Conservation (phyloP, 2,329 filamentous ascomycete genomes). For the Leptosphaerulina australis region DNA sequence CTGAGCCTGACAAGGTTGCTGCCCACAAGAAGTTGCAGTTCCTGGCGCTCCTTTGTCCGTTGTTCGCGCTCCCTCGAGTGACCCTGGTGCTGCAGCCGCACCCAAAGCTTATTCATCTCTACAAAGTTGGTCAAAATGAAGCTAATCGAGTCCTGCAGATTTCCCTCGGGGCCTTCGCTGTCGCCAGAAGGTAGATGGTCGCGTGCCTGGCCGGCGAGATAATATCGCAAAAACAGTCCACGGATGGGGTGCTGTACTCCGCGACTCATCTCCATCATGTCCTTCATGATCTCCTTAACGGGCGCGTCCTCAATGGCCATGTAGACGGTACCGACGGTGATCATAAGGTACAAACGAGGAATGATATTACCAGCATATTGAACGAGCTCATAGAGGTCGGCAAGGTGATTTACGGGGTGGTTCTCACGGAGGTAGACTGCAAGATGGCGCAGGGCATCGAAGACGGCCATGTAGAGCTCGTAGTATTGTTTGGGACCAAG, state of each 20-base stretch:
- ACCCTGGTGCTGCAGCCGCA: constrained; percentile 94
- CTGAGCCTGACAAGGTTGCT: constrained; percentile 95
- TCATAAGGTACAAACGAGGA: constrained; percentile 96
- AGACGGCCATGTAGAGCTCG: constrained; percentile 98
- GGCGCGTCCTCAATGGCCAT: constrained; percentile 98
- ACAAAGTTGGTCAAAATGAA: constrained; percentile 99
- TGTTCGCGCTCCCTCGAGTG: constrained; percentile 94
- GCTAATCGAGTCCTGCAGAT: constrained; percentile 95
- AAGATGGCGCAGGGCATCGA: constrained; percentile 94
- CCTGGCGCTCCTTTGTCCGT: constrained; percentile 90
- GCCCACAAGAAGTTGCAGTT: constrained; percentile 92
- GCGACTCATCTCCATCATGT: constrained; percentile 99
- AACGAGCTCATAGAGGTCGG: constrained; percentile 95
- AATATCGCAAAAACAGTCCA: constrained; percentile 93
- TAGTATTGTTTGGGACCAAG: constrained; percentile 99
- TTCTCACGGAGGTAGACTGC: constrained; percentile 96
- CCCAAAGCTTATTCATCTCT: constrained; percentile 99
- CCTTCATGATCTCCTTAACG: constrained; percentile 99
- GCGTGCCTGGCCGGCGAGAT: constrained; percentile 90
- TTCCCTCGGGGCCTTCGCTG: constrained; percentile 91
- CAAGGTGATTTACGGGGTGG: constrained; percentile 96
- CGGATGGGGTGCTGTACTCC: constrained; percentile 97
- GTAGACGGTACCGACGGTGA: constrained; percentile 98
- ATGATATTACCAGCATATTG: constrained; percentile 99
- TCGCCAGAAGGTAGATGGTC: constrained; percentile 83